Conservation (phyloP, 2,329 filamentous ascomycete species). For the Alternaria metachromatica region DNA sequence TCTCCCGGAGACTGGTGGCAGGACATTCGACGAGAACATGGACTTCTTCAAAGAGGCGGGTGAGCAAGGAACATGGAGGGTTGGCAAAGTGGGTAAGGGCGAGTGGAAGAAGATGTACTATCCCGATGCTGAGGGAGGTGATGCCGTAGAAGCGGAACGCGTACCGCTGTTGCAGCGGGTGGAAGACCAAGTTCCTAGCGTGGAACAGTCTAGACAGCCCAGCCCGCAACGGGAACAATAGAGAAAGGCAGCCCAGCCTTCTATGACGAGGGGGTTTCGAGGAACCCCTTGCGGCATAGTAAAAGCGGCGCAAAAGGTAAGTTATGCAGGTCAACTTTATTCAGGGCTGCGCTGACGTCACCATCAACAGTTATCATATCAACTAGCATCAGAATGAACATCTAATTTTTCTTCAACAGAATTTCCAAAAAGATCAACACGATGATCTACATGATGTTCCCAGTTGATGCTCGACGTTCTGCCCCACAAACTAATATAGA, state of each 20-base stretch:
- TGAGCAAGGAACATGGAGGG: conserved; percentile 61
- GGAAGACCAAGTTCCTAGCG: conserved; percentile 51
- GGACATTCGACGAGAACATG: conserved; percentile 67
- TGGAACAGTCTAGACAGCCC: conserved; percentile 18
- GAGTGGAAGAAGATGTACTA: conserved; percentile 58
- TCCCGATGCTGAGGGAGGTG: conserved; percentile 42
- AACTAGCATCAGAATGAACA: not conserved
- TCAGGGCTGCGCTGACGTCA: not conserved
- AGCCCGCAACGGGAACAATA: not conserved
- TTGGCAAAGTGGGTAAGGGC: conserved; percentile 60
- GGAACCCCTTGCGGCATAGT: not conserved
- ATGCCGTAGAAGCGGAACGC: conserved; percentile 51
- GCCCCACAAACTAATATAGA: conserved; percentile 13
- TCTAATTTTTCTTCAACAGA: not conserved
- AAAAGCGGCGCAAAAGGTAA: not conserved
- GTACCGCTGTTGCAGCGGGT: conserved; percentile 55
- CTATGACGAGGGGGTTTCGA: not conserved
- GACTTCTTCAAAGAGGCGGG: conserved; percentile 63
- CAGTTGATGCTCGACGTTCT: not conserved
- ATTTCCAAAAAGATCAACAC: not conserved
- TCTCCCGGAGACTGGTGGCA: conserved; percentile 62
- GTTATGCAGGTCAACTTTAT: not conserved
- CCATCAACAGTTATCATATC: not conserved
- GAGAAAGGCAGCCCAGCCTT: not conserved
- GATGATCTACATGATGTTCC: not conserved